Conservation (phyloP, 371 early-diverging fungal species). For the Apophysomyces ossiformis region DNA sequence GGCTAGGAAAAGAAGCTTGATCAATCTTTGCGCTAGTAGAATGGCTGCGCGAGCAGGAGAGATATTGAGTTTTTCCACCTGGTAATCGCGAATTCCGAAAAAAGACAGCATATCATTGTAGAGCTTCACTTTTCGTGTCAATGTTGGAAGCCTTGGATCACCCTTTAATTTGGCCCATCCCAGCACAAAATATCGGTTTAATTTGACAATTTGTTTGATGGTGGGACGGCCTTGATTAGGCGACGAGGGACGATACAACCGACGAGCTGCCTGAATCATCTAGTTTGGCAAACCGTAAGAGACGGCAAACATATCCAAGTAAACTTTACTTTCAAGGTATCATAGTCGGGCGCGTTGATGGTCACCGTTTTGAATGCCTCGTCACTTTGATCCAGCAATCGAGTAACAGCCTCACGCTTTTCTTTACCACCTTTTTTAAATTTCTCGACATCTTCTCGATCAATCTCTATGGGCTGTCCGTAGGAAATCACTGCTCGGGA, state of each 20-base stretch:
- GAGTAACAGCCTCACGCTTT: constrained; percentile 81
- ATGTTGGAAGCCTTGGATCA: constrained; percentile 69
- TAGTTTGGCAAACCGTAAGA: constrained; percentile 18
- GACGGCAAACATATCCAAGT: background rate
- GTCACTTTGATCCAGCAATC: constrained; percentile 76
- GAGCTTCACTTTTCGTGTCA: constrained; percentile 70
- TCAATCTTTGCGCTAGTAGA: constrained; percentile 64
- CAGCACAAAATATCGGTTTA: constrained; percentile 85
- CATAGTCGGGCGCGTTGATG: constrained; percentile 92
- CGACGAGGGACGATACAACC: constrained; percentile 78
- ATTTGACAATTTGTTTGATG: constrained; percentile 78
- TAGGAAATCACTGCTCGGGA: constrained; percentile 96
- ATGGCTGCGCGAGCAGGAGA: constrained; percentile 69
- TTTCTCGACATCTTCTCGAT: constrained; percentile 73
- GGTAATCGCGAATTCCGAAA: constrained; percentile 94
- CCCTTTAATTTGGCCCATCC: constrained; percentile 78
- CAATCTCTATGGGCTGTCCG: constrained; percentile 86
- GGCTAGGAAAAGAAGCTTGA: constrained; percentile 71
- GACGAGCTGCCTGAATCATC: constrained; percentile 90
- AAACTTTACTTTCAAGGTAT: constrained; percentile 78
- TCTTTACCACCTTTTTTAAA: constrained; percentile 83
- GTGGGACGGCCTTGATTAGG: constrained; percentile 63
- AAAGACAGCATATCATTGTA: constrained; percentile 87
- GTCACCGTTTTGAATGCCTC: constrained; percentile 86
- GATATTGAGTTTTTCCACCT: constrained; percentile 84